Evolutionary conservation across 129 eudicot species (phyloP).

Genomic region (Arctium lappa): DNA sequence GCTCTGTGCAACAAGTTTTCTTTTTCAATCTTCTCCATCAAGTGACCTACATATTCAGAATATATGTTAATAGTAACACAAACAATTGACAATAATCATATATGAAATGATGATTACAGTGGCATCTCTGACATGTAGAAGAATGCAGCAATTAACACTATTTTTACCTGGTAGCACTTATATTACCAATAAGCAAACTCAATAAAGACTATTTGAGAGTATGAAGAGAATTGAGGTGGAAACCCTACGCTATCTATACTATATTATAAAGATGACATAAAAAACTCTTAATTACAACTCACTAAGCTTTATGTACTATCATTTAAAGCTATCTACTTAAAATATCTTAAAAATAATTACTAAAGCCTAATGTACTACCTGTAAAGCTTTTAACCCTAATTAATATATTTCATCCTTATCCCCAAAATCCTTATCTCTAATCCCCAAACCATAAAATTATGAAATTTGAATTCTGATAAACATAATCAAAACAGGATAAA

Average conservation of each 20-base stretch:
- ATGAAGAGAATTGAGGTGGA: not conserved
- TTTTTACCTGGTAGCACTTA: not conserved
- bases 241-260: not conserved
- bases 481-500: too few relatives aligned
- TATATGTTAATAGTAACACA: not conserved
- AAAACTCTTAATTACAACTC: too few relatives aligned
- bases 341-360: too few relatives aligned
- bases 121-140: not conserved
- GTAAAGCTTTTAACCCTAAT: too few relatives aligned
- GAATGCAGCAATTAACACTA: not conserved
- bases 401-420: too few relatives aligned
- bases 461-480: too few relatives aligned
- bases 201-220: not conserved
- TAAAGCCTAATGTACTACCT: too few relatives aligned
- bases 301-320: too few relatives aligned
- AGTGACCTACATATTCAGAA: slow-evolving; percentile 66
- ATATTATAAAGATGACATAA: too few relatives aligned
- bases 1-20: slow-evolving; percentile 86
- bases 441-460: too few relatives aligned
- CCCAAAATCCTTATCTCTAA: too few relatives aligned
- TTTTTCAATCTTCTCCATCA: slow-evolving; percentile 84
- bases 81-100: not conserved
- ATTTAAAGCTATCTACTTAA: too few relatives aligned
- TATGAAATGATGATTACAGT: not conserved
- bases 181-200: not conserved